phyloP scores from a whole-genome alignment of 2,329 filamentous ascomycete genomes.

The Paecilomyces dactylethromorphus region DNA sequence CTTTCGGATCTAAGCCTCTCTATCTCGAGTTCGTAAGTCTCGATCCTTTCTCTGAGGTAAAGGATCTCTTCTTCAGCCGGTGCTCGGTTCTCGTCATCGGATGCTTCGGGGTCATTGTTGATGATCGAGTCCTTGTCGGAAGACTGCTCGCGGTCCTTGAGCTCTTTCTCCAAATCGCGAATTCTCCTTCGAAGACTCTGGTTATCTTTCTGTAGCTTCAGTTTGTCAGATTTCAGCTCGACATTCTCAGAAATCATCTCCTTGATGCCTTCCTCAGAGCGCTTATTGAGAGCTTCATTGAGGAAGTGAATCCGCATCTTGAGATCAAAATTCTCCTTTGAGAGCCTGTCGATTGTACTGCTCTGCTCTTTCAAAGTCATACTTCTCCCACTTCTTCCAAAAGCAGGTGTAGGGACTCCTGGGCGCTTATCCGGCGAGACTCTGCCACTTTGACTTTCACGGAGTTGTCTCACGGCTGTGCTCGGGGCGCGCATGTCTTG shows the following conservation, averaged over 20 bases:
- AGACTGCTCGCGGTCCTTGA: slow-evolving; percentile 52
- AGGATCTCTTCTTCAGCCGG: slow-evolving; percentile 80
- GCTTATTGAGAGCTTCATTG: slow-evolving; percentile 83
- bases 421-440: slow-evolving; percentile 54
- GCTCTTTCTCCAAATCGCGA: slow-evolving; percentile 77
- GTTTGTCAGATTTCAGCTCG: slow-evolving; percentile 82
- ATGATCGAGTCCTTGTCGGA: slow-evolving; percentile 39
- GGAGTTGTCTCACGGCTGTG: slow-evolving; percentile 79
- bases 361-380: slow-evolving; percentile 96
- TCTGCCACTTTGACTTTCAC: slow-evolving; percentile 58
- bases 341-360: slow-evolving; percentile 89
- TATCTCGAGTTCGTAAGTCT: slow-evolving; percentile 76
- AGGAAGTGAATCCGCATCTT: slow-evolving; percentile 98
- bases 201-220: slow-evolving; percentile 85
- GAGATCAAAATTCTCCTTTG: slow-evolving; percentile 96
- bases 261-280: slow-evolving; percentile 93
- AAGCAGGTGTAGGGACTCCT: slow-evolving; percentile 43
- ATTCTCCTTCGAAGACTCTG: slow-evolving; percentile 73
- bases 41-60: slow-evolving; percentile 76
- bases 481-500: slow-evolving; percentile 87
- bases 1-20: slow-evolving; percentile 75
- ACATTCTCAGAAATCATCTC: slow-evolving; percentile 98
- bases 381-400: slow-evolving; percentile 56
- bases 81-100: slow-evolving; percentile 43
- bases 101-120: slow-evolving; percentile 34